Percentiles rank a stretch among this genome's conserved stretches.
phyloP scores from a whole-genome alignment of 2,329 filamentous ascomycete genomes.

The Trichoderma asperellum region DNA sequence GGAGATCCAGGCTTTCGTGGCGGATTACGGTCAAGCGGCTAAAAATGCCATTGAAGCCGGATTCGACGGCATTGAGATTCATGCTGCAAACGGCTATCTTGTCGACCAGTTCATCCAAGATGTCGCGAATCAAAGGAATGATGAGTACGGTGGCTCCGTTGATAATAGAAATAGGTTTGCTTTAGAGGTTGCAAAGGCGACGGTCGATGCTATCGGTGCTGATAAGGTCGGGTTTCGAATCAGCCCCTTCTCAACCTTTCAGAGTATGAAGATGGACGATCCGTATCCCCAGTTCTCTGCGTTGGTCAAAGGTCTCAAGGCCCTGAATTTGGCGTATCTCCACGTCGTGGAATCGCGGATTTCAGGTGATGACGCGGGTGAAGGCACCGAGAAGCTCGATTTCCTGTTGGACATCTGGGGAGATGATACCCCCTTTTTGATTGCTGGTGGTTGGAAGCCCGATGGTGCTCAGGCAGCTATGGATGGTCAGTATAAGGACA shows the following conservation, averaged over 20 bases:
- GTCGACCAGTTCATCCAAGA: slow-evolving; percentile 61
- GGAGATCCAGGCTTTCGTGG: slow-evolving; percentile 66
- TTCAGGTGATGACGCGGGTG: slow-evolving; percentile 46
- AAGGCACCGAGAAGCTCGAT: slow-evolving; percentile 40
- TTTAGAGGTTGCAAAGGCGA: slow-evolving; percentile 50
- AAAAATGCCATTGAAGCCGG: slow-evolving; percentile 63
- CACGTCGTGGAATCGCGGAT: slow-evolving; percentile 65
- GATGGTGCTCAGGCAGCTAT: slow-evolving; percentile 38
- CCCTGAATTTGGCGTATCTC: slow-evolving; percentile 60
- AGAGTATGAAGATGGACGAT: slow-evolving; percentile 65
- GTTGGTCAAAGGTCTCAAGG: slow-evolving; percentile 44
- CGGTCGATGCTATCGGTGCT: slow-evolving; percentile 38
- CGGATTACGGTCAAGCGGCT: slow-evolving; percentile 57
- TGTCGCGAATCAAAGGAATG: slow-evolving; percentile 52
- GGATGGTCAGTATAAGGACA: slow-evolving; percentile 37
- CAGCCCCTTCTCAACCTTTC: slow-evolving; percentile 63
- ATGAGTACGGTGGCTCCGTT: slow-evolving; percentile 54
- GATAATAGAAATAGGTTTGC: slow-evolving; percentile 54
- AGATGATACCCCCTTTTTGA: too few species aligned
- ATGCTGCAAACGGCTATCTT: slow-evolving; percentile 61
- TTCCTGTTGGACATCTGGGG: slow-evolving; percentile 29
- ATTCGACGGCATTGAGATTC: slow-evolving; percentile 43
- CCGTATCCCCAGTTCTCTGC: slow-evolving; percentile 66
- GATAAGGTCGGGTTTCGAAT: slow-evolving; percentile 61
- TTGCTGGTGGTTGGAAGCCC: slow-evolving; percentile 32